Conservation (phyloP, 2,329 filamentous ascomycete genomes). For the Calycina herbarum region DNA sequence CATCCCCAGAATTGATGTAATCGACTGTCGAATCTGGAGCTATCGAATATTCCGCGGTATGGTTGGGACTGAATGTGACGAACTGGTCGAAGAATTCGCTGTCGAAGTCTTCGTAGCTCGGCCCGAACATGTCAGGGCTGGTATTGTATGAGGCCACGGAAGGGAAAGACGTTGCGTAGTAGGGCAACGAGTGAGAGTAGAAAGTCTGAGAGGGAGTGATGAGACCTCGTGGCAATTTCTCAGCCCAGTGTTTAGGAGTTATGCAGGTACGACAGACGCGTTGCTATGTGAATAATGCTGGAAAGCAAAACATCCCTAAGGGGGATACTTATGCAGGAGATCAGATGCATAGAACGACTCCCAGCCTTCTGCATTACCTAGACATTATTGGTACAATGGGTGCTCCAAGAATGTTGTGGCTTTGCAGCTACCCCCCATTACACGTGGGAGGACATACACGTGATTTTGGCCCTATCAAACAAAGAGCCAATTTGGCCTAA, state of each 20-base stretch:
- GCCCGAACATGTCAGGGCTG: slow-evolving; percentile 50
- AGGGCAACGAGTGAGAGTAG: slow-evolving; percentile 2
- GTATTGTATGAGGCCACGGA: slow-evolving; percentile 42
- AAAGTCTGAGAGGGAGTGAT: slow-evolving; percentile 14
- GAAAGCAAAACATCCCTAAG: slow-evolving; percentile 29
- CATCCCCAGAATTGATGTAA: slow-evolving; percentile 27
- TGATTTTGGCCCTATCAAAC: slow-evolving; percentile 17
- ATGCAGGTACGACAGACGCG: slow-evolving; percentile 24
- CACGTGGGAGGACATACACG: slow-evolving; percentile 17
- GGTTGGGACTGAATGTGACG: slow-evolving; percentile 56
- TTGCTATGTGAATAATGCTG: slow-evolving; percentile 27
- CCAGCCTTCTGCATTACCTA: slow-evolving; percentile 34
- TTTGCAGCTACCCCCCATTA: slow-evolving; percentile 14
- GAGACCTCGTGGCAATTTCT: slow-evolving; percentile 19
- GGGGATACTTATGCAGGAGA: slow-evolving; percentile 34
- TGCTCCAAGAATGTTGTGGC: slow-evolving; percentile 26
- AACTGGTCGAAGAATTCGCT: slow-evolving; percentile 65
- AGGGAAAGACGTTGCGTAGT: slow-evolving; percentile 32
- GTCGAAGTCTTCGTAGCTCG: slow-evolving; percentile 51
- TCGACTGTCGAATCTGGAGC: slow-evolving; percentile 51
- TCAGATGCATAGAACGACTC: slow-evolving; percentile 18
- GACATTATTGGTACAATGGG: slow-evolving; percentile 24
- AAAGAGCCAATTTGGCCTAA: neutral
- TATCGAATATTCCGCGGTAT: slow-evolving; percentile 42
- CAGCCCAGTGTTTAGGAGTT: slow-evolving; percentile 24